Base-by-base conservation (phyloP, 2,329 filamentous ascomycete genomes). In the Metarhizium anisopliae region DNA sequence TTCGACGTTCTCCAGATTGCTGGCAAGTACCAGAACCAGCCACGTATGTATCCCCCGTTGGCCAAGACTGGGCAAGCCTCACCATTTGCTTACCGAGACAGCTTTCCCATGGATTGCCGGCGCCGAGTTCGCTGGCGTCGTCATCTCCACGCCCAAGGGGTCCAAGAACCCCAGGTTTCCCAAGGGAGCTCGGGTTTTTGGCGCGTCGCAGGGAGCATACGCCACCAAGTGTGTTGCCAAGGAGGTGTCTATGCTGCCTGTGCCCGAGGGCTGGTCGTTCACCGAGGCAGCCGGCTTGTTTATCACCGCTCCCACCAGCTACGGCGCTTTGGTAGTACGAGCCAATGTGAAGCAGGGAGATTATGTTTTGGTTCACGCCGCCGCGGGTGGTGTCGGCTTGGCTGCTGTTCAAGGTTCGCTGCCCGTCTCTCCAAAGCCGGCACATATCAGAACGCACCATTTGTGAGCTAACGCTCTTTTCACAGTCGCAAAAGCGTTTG, bases 1-100 rank as follows among this genome's bases (percentile, higher is more conserved):
- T 97, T 96, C 77, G 93, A 97, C 70, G 87, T 96, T 56, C 83
- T 97, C 55, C 93, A 97, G 68, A 90, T 96, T 67, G 87, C 90
- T 67, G 93, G 93, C 56, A 95, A 95, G 81, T 97, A 97, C 74
- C 93, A 97, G 68, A 81, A 90, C 68, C 92, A 96, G 65, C 91
- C 91, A 0, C 84, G 79, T 82, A 70, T 35, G 74, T 59, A 3
- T 16, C 40, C 52, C 35, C 42, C 42, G 29, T 20, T 25, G 6
- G 18, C 47, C 51, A 4, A 30, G 32, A 13, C 5, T 3, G n/a
- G 25, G 11, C 6, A 30, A 25, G 20, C 20, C 20, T 25, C 20
- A 3, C 20, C 20, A 25, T 25, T 25, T 25, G 20, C 25, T 38
- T 7, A 40, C 20, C 38, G 25, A 51, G 18, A 30, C 55, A 81